These are phyloP conservation scores for Erodium moschatum DNA, from an alignment of 441 rosid species.

Conservation along the genomic window DNA sequence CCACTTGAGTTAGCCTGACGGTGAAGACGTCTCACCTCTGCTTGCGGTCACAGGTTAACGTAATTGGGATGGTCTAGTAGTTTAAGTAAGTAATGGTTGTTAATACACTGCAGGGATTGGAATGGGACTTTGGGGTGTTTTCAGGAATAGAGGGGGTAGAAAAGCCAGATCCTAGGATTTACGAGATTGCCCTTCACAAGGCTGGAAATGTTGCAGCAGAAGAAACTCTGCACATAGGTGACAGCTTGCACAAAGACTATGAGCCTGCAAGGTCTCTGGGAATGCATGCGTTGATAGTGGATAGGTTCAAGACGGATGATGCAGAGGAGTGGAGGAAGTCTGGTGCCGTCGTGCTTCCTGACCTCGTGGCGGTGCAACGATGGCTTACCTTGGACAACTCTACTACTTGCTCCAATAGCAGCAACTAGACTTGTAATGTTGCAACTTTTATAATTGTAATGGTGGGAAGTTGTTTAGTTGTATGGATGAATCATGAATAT, in stretches of 20 bases:
- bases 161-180: constrained; percentile 80
- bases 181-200: constrained; percentile 58
- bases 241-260: constrained; percentile 87
- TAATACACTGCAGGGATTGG: constrained; percentile 44
- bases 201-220: constrained; percentile 71
- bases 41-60: no score
- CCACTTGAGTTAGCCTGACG: no score
- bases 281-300: constrained; percentile 81
- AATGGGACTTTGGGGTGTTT: constrained; percentile 97
- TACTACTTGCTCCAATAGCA: no score
- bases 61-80: no score
- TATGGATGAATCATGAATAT: no score
- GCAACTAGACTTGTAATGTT: no score
- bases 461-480: no score
- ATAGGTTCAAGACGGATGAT: constrained; percentile 71
- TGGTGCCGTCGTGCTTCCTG: constrained; percentile 74
- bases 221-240: constrained; percentile 73
- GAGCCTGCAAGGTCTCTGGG: constrained; percentile 71
- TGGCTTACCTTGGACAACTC: constrained; percentile 42
- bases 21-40: no score
- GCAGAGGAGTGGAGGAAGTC: constrained; percentile 72
- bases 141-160: constrained; percentile 93
- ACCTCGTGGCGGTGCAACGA: constrained; percentile 55
- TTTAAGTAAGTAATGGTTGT: no score
- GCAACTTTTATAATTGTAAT: no score